Conservation (phyloP, 1,284 basidiomycete genomes). For the Ceraceosorus bombacis region DNA sequence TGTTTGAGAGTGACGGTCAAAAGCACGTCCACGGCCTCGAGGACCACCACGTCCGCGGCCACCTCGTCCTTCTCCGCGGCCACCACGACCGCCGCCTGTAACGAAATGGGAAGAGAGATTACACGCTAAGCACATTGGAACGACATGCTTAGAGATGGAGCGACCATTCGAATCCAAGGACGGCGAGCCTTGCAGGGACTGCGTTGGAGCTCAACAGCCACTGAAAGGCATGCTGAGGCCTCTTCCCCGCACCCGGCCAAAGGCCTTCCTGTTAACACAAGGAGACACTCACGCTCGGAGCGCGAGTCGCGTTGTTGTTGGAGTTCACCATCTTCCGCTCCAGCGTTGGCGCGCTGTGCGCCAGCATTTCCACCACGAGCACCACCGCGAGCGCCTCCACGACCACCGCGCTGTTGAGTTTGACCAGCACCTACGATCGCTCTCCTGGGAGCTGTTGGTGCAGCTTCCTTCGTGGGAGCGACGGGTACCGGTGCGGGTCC, state of each 20-base stretch:
- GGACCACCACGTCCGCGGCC: slow-evolving; percentile 50
- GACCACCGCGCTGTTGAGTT: slow-evolving; percentile 20
- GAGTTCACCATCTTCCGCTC: neutral
- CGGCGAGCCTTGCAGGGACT: neutral
- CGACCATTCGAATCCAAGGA: neutral
- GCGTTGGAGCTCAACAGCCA: no score
- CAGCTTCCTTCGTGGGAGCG: slow-evolving; percentile 32
- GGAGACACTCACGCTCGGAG: neutral
- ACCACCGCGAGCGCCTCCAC: slow-evolving; percentile 14
- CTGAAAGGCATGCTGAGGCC: no score
- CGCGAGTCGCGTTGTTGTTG: slow-evolving; percentile 1
- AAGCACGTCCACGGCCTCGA: slow-evolving; percentile 62
- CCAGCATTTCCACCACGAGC: slow-evolving; percentile 10
- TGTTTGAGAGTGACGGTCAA: slow-evolving; percentile 73
- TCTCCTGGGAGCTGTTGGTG: slow-evolving; percentile 30
- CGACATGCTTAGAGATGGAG: neutral
- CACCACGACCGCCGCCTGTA: slow-evolving; percentile 58
- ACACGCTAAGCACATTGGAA: neutral
- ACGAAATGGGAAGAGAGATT: neutral
- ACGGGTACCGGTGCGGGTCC: slow-evolving; percentile 25
- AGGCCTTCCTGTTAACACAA: neutral
- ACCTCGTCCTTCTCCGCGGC: slow-evolving; percentile 51
- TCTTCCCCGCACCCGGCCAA: no score
- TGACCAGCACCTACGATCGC: slow-evolving; percentile 39
- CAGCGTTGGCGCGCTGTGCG: slow-evolving; percentile 5